Evolutionary conservation across 331 rosid genomes (phyloP).

Genomic region (Spiraea crenata): DNA sequence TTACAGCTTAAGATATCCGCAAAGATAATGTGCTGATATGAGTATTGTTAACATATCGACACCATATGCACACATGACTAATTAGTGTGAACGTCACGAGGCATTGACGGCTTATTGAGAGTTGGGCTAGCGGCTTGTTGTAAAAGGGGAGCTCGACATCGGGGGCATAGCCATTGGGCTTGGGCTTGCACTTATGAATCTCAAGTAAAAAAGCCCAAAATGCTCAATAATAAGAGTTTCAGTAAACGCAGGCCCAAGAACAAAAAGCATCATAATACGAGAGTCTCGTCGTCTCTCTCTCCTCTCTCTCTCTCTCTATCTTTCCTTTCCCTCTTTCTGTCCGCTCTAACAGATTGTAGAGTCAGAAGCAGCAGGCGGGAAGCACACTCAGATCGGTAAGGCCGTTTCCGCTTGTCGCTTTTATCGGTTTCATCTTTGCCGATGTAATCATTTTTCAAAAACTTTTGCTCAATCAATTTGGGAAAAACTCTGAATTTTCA

Average conservation of each 20-base stretch:
- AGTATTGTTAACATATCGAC: no score
- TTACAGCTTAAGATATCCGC: no score
- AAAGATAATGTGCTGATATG: no score
- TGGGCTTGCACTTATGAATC: no score
- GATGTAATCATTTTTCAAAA: not conserved
- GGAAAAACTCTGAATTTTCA: slow-evolving; percentile 11
- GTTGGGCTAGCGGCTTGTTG: no score
- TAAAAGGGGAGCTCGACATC: no score
- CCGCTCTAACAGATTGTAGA: slow-evolving; percentile 26
- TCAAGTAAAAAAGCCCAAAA: not conserved
- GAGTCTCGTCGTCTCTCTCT: not conserved
- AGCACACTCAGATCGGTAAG: slow-evolving; percentile 44
- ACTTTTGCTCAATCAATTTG: not conserved
- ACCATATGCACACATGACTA: no score
- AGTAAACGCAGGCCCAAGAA: slow-evolving; percentile 8
- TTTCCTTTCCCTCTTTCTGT: slow-evolving; percentile 13
- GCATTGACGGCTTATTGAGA: no score
- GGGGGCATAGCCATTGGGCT: no score
- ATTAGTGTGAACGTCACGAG: no score
- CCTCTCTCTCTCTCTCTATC: not conserved
- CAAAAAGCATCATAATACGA: not conserved
- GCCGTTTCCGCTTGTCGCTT: slow-evolving; percentile 19
- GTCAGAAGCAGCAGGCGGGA: slow-evolving; percentile 45
- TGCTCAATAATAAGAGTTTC: not conserved
- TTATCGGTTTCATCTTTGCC: not conserved